These are phyloP conservation scores for Nigrograna mackinnonii DNA, from an alignment of 2,329 filamentous ascomycete genomes.

Conservation along the genomic window DNA sequence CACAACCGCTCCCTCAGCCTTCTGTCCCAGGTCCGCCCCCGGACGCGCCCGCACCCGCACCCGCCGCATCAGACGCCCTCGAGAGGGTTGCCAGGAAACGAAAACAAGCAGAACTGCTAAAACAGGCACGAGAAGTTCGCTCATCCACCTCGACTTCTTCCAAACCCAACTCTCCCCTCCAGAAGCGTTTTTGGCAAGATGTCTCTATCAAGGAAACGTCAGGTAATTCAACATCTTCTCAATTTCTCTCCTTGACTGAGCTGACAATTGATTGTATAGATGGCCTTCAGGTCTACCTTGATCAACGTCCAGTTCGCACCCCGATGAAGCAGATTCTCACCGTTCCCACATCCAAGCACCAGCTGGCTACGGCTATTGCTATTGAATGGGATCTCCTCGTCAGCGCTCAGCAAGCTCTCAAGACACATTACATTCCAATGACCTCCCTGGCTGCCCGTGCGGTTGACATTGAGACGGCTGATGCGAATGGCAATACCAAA, in stretches of 20 bases:
- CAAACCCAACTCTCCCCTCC: slow-evolving; percentile 55
- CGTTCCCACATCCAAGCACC: slow-evolving; percentile 74
- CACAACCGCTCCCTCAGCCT: slow-evolving; percentile 60
- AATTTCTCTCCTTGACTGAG: background rate
- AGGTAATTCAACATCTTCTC: slow-evolving; percentile 51
- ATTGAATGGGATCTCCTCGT: slow-evolving; percentile 90
- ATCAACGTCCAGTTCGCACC: slow-evolving; percentile 77
- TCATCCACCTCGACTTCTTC: slow-evolving; percentile 33
- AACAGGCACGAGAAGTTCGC: slow-evolving; percentile 49
- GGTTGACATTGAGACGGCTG: slow-evolving; percentile 75
- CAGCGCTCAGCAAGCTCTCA: slow-evolving; percentile 80
- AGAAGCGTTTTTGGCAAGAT: slow-evolving; percentile 87
- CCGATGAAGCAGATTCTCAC: slow-evolving; percentile 72
- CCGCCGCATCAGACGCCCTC: slow-evolving; percentile 49
- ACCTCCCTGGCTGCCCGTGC: slow-evolving; percentile 85
- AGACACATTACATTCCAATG: slow-evolving; percentile 85
- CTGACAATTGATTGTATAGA: slow-evolving; percentile 29
- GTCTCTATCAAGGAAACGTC: slow-evolving; percentile 66
- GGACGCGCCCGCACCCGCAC: slow-evolving; percentile 55
- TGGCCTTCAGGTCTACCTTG: slow-evolving; percentile 71
- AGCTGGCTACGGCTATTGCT: slow-evolving; percentile 83
- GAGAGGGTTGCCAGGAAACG: slow-evolving; percentile 53
- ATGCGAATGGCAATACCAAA: slow-evolving; percentile 54
- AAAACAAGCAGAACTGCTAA: slow-evolving; percentile 54
- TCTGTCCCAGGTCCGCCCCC: slow-evolving; percentile 65